Conservation (phyloP, 257 asterid species). For the Nicotiana tomentosiformis region DNA sequence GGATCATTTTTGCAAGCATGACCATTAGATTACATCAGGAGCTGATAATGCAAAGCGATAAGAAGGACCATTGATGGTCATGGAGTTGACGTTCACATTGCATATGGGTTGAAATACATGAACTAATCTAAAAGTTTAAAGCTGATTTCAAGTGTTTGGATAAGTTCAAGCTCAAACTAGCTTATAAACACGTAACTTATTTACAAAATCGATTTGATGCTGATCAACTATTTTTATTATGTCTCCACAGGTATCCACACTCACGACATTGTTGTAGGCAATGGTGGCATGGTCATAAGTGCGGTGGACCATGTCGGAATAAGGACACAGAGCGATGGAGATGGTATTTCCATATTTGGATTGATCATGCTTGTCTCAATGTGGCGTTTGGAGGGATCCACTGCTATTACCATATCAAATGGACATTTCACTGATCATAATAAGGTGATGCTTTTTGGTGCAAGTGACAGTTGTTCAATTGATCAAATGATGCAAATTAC, state of each 20-base stretch:
- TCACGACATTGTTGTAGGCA: constrained; percentile 32
- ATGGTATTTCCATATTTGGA: constrained; percentile 75
- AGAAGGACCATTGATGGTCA: constrained; percentile 89
- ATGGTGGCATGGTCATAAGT: constrained; percentile 60
- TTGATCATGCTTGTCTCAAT: constrained; percentile 88
- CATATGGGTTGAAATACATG: too few relatives aligned
- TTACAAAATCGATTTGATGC: too few relatives aligned
- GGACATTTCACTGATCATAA: constrained; percentile 77
- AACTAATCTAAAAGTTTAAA: too few relatives aligned
- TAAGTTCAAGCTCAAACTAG: too few relatives aligned
- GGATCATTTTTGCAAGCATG: constrained; percentile 73
- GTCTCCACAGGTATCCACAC: constrained; percentile 8
- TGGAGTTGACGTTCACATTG: constrained; percentile 51
- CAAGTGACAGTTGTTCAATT: constrained; percentile 33
- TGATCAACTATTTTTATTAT: neutral
- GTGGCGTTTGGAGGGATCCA: constrained; percentile 55
- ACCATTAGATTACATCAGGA: constrained; percentile 52
- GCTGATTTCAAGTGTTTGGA: too few relatives aligned
- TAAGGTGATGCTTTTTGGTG: constrained; percentile 79
- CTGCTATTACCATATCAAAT: constrained; percentile 71
- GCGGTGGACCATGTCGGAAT: constrained; percentile 44
- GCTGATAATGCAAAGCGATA: constrained; percentile 50
- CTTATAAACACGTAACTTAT: too few relatives aligned
- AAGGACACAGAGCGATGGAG: constrained; percentile 69
- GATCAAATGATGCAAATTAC: constrained; percentile 72